A percentile compares a stretch with the other conserved stretches of the same genome.
Conservation (phyloP, 148 eudicot species). For the Euryodendron excelsum region DNA sequence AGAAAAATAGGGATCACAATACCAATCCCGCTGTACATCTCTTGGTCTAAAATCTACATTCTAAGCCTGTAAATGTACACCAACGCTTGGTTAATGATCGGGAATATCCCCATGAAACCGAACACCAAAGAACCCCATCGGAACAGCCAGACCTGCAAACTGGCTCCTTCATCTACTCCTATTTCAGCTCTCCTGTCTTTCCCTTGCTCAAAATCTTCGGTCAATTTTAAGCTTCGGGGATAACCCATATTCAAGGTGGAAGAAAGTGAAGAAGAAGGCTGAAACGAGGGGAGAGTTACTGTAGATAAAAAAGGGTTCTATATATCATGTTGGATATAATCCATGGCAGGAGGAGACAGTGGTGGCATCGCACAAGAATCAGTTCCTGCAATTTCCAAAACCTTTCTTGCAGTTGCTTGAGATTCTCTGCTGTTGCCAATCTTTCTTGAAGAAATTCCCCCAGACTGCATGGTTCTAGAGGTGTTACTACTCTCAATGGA, state of each 20-base stretch:
- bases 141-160: too few relatives aligned
- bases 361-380: constrained; percentile 40
- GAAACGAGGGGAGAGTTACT: neutral
- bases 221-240: neutral
- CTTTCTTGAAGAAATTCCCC: constrained; percentile 16
- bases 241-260: neutral
- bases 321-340: too few relatives aligned
- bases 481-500: constrained; percentile 7
- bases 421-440: constrained; percentile 17
- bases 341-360: constrained; percentile 39
- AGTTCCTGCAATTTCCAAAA: constrained; percentile 23
- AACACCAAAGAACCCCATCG: constrained; percentile 8
- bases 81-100: constrained; percentile 32
- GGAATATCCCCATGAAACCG: constrained; percentile 24
- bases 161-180: neutral
- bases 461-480: constrained; percentile 9
- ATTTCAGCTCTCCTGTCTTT: constrained; percentile 1
- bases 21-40: constrained; percentile 5
- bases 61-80: constrained; percentile 18
- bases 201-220: neutral
- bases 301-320: neutral
- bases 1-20: too few relatives aligned
- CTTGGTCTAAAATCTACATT: constrained; percentile 20
- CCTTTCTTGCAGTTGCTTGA: constrained; percentile 30
- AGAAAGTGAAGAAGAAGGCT: neutral